phyloP scores from a whole-genome alignment of 1,139 yeast genomes.

The Kluyveromyces marxianus region DNA sequence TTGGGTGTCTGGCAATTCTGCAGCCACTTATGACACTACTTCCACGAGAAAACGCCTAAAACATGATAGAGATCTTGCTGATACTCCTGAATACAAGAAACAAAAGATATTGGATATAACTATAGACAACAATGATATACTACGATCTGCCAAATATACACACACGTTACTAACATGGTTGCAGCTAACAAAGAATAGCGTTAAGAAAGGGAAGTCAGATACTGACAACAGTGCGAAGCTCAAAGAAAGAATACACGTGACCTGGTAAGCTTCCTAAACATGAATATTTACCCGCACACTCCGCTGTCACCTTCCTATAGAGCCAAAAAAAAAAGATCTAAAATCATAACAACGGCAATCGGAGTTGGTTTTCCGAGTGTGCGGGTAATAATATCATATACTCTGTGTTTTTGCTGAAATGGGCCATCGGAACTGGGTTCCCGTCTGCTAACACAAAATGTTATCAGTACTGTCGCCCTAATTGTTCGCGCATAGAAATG shows the following conservation, averaged over 20 bases:
- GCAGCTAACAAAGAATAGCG: background rate
- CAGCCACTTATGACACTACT: background rate
- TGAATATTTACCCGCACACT: background rate
- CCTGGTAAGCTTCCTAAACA: background rate
- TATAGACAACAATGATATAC: background rate
- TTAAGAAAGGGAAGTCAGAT: background rate
- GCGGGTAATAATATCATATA: too few species aligned
- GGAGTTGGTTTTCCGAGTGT: background rate
- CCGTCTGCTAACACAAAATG: background rate
- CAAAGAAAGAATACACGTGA: background rate
- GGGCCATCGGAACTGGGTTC: background rate
- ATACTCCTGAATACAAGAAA: background rate
- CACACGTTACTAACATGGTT: constrained; percentile 3
- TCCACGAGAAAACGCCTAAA: background rate
- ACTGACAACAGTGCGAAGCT: background rate
- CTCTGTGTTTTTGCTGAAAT: too few species aligned
- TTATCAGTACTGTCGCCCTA: too few species aligned
- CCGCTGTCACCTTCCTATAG: background rate
- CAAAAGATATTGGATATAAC: background rate
- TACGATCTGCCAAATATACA: constrained; percentile 1
- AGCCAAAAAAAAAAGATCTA: background rate
- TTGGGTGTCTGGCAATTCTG: background rate
- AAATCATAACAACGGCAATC: background rate
- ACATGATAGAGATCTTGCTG: background rate
- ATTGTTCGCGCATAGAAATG: too few species aligned